phyloP scores from a whole-genome alignment of 2,329 filamentous ascomycete genomes.

The Sphaerulina vaccinii region DNA sequence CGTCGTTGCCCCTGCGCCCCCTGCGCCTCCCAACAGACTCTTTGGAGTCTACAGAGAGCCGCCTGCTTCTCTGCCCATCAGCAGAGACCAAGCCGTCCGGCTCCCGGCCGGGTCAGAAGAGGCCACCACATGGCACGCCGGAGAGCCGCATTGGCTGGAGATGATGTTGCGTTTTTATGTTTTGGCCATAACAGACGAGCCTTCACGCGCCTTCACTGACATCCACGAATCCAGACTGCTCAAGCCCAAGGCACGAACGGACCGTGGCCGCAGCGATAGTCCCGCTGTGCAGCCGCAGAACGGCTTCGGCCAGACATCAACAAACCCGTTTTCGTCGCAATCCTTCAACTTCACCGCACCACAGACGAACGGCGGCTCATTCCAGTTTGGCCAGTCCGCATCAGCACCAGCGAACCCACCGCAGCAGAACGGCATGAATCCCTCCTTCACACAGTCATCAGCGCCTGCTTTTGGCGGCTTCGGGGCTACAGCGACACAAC shows the following conservation, averaged over 20 bases:
- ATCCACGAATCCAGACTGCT: no score
- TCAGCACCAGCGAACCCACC: constrained; percentile 15
- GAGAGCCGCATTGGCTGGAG: background rate
- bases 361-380: constrained; percentile 14
- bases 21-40: no score
- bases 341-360: constrained; percentile 21
- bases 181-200: no score
- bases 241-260: constrained; percentile 15
- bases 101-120: no score
- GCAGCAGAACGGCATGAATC: constrained; percentile 19
- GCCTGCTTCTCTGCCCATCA: no score
- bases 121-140: background rate
- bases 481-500: constrained; percentile 12
- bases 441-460: constrained; percentile 18
- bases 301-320: constrained; percentile 10
- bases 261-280: constrained; percentile 16
- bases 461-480: constrained; percentile 22
- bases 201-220: no score
- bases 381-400: constrained; percentile 20
- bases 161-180: no score
- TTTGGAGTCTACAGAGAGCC: no score
- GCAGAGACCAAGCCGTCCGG: no score
- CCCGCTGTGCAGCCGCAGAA: constrained; percentile 20
- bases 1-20: no score
- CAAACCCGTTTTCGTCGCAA: constrained; percentile 14